Percentiles rank a stretch among this genome's conserved stretches.
Conservation (phyloP, 441 rosid genomes). For the Metrosideros polymorpha region DNA sequence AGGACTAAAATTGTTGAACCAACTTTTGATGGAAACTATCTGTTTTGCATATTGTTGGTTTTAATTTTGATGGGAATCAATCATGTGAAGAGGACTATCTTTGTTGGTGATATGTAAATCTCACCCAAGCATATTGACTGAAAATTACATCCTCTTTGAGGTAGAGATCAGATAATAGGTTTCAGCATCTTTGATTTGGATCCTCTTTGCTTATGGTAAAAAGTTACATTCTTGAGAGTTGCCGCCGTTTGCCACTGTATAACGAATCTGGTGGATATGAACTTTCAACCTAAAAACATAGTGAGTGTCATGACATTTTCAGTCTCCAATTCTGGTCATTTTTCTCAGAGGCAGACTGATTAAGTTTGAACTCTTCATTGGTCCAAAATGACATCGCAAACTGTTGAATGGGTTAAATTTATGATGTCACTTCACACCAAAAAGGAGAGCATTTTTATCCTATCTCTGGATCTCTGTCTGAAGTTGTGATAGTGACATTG, state of each 20-base stretch:
- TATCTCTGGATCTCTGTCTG: neutral
- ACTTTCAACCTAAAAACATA: neutral
- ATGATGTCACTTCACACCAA: neutral
- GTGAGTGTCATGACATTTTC: neutral
- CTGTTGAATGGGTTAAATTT: neutral
- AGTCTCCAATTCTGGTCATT: neutral
- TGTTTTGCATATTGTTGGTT: neutral
- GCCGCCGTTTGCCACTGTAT: neutral
- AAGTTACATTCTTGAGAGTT: neutral
- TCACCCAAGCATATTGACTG: neutral
- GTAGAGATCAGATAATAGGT: neutral
- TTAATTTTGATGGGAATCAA: neutral
- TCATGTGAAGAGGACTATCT: neutral
- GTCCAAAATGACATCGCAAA: neutral
- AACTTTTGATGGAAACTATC: neutral
- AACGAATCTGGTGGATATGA: neutral
- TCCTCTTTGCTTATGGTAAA: neutral
- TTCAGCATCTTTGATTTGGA: neutral
- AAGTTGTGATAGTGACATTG: neutral
- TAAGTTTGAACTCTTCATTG: neutral
- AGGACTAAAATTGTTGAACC: neutral
- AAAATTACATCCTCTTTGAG: neutral
- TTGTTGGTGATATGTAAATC: neutral
- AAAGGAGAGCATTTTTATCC: neutral
- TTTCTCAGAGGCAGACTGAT: neutral